These are phyloP conservation scores for Picea abies DNA, from an alignment of 83 land plant species.

Conservation along the genomic window DNA sequence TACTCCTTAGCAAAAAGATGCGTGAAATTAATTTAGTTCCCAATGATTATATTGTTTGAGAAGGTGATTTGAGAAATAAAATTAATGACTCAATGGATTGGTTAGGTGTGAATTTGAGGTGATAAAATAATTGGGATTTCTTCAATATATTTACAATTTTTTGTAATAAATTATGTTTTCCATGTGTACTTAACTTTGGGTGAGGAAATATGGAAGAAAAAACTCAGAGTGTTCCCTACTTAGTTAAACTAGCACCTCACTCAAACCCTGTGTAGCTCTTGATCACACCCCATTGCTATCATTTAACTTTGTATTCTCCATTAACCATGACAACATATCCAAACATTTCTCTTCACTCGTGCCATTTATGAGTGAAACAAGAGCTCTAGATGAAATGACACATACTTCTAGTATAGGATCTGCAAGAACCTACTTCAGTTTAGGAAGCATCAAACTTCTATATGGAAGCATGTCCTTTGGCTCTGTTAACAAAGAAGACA, in stretches of 20 bases:
- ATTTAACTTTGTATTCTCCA: conserved; percentile 93
- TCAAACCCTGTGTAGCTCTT: conserved; percentile 99
- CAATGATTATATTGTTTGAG: too few species aligned
- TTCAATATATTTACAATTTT: too few species aligned
- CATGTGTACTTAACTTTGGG: too few species aligned
- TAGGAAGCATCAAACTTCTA: conserved; percentile 91
- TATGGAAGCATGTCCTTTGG: conserved; percentile 98
- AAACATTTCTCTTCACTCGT: conserved; percentile 99
- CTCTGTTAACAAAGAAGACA: conserved; percentile 98
- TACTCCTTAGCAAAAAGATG: too few species aligned
- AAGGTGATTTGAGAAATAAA: too few species aligned
- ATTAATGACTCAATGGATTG: too few species aligned
- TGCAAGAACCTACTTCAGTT: conserved; percentile 98
- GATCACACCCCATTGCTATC: conserved; percentile 94
- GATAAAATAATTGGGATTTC: too few species aligned
- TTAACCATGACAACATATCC: conserved; percentile 94
- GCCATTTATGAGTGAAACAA: conserved; percentile 93
- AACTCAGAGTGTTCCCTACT: too few species aligned
- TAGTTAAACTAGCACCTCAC: conserved; percentile 64
- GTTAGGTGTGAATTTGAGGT: too few species aligned
- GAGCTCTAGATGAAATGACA: conserved; percentile 90
- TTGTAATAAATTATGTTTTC: too few species aligned
- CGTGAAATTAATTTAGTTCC: too few species aligned
- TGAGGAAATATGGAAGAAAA: too few species aligned
- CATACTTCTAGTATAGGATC: conserved; percentile 99